Percentiles rank a stretch among this genome's conserved stretches.
Evolutionary conservation across 2,329 filamentous ascomycete genomes (phyloP).

Genomic region (Colletotrichum tamarilloi): DNA sequence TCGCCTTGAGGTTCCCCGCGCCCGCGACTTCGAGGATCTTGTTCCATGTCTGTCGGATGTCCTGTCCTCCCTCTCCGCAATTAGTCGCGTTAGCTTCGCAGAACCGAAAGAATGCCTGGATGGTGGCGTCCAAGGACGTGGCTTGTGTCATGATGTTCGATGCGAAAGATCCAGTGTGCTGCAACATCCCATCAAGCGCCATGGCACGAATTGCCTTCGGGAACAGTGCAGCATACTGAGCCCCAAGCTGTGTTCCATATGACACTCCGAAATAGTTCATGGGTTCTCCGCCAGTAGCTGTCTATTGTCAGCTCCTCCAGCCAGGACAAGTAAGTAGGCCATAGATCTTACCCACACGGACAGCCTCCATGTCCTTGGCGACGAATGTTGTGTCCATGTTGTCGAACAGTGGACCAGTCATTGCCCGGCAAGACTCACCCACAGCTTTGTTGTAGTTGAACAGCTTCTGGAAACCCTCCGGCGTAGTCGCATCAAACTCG

Average conservation of each 20-base stretch:
- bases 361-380: conserved; percentile 27
- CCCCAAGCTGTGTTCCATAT: conserved; percentile 26
- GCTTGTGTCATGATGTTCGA: conserved; percentile 31
- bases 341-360: conserved; percentile 6
- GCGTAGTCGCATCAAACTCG: conserved; percentile 28
- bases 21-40: conserved; percentile 17
- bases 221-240: conserved; percentile 22
- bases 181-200: conserved; percentile 29
- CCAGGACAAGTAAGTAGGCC: fast-evolving
- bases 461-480: conserved; percentile 17
- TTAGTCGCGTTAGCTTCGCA: conserved; percentile 13
- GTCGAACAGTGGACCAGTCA: conserved; percentile 18
- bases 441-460: conserved; percentile 26
- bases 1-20: conserved; percentile 12
- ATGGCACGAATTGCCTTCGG: conserved; percentile 14
- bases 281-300: conserved; percentile 11
- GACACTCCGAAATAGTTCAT: conserved; percentile 30
- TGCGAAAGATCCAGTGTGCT: conserved; percentile 23
- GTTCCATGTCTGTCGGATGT: conserved; percentile 22
- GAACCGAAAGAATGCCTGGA: conserved; percentile 26
- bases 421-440: conserved; percentile 22
- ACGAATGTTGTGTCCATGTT: conserved; percentile 24
- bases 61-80: conserved; percentile 16
- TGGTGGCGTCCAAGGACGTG: conserved; percentile 29
- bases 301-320: not conserved